phyloP scores from a whole-genome alignment of 768 basidiomycete genomes.

The Agrocybe praecox region DNA sequence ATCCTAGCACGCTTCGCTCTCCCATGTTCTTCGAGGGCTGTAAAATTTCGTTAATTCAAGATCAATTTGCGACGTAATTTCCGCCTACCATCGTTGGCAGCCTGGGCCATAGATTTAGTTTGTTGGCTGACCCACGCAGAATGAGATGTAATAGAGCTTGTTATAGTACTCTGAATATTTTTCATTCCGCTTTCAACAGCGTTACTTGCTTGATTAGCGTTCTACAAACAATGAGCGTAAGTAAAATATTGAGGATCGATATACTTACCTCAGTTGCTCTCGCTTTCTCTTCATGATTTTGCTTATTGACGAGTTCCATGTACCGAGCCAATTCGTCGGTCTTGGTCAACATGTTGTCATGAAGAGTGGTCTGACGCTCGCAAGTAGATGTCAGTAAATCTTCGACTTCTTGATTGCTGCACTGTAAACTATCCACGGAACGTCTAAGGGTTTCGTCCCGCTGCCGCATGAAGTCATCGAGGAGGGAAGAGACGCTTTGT shows the following conservation, averaged over 20 bases:
- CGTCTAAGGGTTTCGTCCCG: slow-evolving; percentile 68
- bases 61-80: slow-evolving; percentile 1
- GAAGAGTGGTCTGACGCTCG: slow-evolving; percentile 48
- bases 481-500: slow-evolving; percentile 70
- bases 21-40: slow-evolving; percentile 64
- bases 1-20: slow-evolving; percentile 70
- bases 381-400: slow-evolving; percentile 49
- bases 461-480: slow-evolving; percentile 70
- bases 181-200: slow-evolving; percentile 43
- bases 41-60: background rate
- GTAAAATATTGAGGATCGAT: background rate
- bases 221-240: slow-evolving; percentile 32
- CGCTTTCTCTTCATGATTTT: slow-evolving; percentile 59
- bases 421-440: slow-evolving; percentile 53
- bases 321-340: slow-evolving; percentile 41
- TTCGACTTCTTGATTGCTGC: slow-evolving; percentile 59
- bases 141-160: slow-evolving; percentile 51
- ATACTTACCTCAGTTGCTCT: slow-evolving; percentile 57
- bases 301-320: slow-evolving; percentile 47
- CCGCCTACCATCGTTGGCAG: slow-evolving; percentile 15
- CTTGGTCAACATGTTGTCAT: slow-evolving; percentile 42
- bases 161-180: slow-evolving; percentile 44
- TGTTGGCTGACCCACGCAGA: slow-evolving; percentile 54
- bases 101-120: slow-evolving; percentile 36
- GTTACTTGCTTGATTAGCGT: slow-evolving; percentile 38